These are phyloP conservation scores for Pythium guiyangense DNA, from an alignment of 352 stramenopile species.

Conservation along the genomic window DNA sequence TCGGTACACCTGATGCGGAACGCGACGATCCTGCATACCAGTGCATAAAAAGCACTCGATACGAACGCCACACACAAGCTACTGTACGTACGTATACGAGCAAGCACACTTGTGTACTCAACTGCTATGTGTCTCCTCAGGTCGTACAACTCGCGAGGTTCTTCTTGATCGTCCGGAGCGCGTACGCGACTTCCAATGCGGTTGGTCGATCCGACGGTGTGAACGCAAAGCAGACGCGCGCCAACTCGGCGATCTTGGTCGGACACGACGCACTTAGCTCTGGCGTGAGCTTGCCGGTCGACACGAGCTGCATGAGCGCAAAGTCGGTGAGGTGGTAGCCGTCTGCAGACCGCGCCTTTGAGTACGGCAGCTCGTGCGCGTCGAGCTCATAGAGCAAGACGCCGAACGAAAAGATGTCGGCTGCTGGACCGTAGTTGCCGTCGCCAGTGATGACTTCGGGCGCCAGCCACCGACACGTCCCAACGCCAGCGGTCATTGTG, in stretches of 20 bases:
- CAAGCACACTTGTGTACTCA: too few species aligned
- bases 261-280: too few species aligned
- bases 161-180: not conserved
- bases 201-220: constrained; percentile 1
- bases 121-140: too few species aligned
- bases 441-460: constrained; percentile 49
- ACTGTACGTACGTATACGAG: too few species aligned
- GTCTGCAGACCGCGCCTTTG: constrained; percentile 28
- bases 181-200: not conserved
- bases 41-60: too few species aligned
- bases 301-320: constrained; percentile 39
- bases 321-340: constrained; percentile 35
- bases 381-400: constrained; percentile 57
- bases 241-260: too few species aligned
- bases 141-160: not conserved
- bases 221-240: not conserved
- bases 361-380: constrained; percentile 44
- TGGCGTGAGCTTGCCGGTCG: too few species aligned
- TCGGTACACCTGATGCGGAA: too few species aligned
- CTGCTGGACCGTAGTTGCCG: constrained; percentile 36
- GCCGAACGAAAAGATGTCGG: constrained; percentile 61
- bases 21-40: too few species aligned
- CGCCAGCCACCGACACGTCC: constrained; percentile 48
- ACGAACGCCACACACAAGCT: too few species aligned
- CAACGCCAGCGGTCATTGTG: constrained; percentile 48